Percentiles rank a stretch among this genome's conserved stretches.
phyloP scores from a whole-genome alignment of 805 yeast species.

The Starmerella sp. region DNA sequence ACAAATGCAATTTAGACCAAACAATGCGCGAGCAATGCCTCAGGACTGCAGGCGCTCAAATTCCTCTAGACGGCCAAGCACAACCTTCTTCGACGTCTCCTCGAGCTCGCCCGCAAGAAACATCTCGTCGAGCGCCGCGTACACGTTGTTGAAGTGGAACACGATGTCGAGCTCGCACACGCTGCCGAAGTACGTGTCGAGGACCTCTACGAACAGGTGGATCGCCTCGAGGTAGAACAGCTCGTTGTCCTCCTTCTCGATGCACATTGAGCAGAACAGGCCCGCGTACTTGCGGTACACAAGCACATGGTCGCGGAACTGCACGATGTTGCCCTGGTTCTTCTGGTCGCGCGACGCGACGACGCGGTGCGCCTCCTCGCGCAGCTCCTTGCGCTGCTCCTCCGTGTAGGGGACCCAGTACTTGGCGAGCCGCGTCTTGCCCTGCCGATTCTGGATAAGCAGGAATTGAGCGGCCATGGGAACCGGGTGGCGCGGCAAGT shows the following conservation, averaged over 20 bases:
- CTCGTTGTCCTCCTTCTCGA: conserved; percentile 73
- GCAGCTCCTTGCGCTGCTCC: conserved; percentile 37
- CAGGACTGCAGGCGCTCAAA: conserved; percentile 46
- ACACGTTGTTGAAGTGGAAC: conserved; percentile 78
- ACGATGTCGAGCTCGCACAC: conserved; percentile 92
- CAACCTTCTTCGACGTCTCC: conserved; percentile 62
- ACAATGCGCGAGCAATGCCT: not conserved
- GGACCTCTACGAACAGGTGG: conserved; percentile 77
- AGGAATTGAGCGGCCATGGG: conserved; percentile 73
- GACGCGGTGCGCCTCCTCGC: conserved; percentile 61
- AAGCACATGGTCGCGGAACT: conserved; percentile 52
- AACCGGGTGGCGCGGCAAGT: not conserved
- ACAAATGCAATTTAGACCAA: no score
- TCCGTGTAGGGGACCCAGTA: conserved; percentile 50
- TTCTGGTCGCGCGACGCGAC: conserved; percentile 76
- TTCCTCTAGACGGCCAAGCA: conserved; percentile 52
- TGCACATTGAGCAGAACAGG: conserved; percentile 70
- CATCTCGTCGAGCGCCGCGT: conserved; percentile 74
- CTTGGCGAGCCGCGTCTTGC: conserved; percentile 76
- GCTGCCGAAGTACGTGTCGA: conserved; percentile 75
- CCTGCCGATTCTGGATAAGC: conserved; percentile 80
- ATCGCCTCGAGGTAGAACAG: conserved; percentile 70
- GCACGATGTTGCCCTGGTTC: conserved; percentile 72
- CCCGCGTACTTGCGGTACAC: conserved; percentile 91
- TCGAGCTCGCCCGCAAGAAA: conserved; percentile 84